Percentiles rank a stretch among this genome's conserved stretches.
phyloP scores from a whole-genome alignment of 352 stramenopile species.

The Pythium brassicae region DNA sequence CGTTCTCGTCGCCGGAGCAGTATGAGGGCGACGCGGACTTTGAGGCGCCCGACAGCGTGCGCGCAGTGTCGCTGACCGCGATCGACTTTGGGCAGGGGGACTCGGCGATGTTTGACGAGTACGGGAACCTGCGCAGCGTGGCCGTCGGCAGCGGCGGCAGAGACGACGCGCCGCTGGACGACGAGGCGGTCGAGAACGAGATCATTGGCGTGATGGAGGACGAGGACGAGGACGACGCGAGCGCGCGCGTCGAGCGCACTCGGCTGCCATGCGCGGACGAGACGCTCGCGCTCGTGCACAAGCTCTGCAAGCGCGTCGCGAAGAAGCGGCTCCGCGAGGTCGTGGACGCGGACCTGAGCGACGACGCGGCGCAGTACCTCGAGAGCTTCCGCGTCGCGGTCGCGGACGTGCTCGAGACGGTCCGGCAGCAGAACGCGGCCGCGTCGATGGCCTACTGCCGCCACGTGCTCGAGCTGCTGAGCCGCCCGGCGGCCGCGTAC shows the following conservation, averaged over 20 bases:
- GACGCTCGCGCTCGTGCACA: conserved; percentile 56
- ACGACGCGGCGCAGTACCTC: conserved; percentile 61
- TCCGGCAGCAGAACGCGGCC: conserved; percentile 70
- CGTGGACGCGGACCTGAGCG: conserved; percentile 58
- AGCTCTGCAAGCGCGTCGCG: conserved; percentile 62
- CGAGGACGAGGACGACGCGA: conserved; percentile 24
- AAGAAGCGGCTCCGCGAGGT: conserved; percentile 75
- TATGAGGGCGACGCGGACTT: conserved; percentile 51
- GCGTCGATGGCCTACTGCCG: conserved; percentile 83
- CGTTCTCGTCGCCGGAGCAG: conserved; percentile 48
- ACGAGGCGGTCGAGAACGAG: conserved; percentile 42
- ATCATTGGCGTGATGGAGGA: conserved; percentile 74
- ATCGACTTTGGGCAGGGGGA: conserved; percentile 52
- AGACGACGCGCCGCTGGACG: conserved; percentile 17
- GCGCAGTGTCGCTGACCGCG: conserved; percentile 21
- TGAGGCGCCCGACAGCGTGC: conserved; percentile 20
- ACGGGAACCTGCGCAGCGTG: conserved; percentile 59
- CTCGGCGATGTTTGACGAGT: conserved; percentile 74
- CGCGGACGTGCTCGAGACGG: conserved; percentile 38
- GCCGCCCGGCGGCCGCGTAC: conserved; percentile 33
- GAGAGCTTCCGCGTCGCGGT: conserved; percentile 55
- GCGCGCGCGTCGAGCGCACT: conserved; percentile 37
- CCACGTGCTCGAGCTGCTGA: conserved; percentile 50
- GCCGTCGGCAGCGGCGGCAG: too few relatives aligned
- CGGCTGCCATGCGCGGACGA: conserved; percentile 61